These are phyloP conservation scores for Thamnidium elegans DNA, from an alignment of 192 early-diverging fungal genomes.

Conservation along the genomic window DNA sequence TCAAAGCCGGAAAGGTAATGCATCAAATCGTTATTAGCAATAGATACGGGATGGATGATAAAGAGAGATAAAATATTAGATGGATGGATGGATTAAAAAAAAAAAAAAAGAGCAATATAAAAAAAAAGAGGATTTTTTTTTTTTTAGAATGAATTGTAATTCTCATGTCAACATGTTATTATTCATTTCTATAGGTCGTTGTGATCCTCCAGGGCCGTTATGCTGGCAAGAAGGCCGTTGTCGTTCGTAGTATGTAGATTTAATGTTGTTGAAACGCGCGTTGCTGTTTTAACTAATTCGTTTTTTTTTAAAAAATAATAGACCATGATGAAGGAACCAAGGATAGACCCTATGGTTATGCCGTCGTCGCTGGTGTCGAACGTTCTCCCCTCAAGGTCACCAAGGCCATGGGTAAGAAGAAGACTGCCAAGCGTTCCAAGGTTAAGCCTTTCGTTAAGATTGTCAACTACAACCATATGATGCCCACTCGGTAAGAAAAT, in stretches of 20 bases:
- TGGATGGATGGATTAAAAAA: constrained; percentile 34
- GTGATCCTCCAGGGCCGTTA: constrained; percentile 97
- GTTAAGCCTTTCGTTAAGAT: constrained; percentile 99
- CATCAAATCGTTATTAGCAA: not conserved
- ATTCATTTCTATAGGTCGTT: constrained; percentile 69
- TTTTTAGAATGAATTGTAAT: not conserved
- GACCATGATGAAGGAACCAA: constrained; percentile 95
- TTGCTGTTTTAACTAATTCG: no score
- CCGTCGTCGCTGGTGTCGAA: constrained; percentile 97
- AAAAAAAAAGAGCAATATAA: no score
- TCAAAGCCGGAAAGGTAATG: constrained; percentile 57
- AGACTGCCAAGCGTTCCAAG: constrained; percentile 92
- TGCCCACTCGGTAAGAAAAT: constrained; percentile 88
- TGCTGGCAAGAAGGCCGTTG: constrained; percentile 99
- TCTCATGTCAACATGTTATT: not conserved
- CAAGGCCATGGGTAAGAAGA: constrained; percentile 91
- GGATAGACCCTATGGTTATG: constrained; percentile 95
- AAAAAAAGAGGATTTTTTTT: not conserved
- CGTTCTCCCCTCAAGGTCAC: constrained; percentile 97
- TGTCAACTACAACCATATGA: constrained; percentile 99
- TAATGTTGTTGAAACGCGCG: no score
- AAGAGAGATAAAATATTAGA: constrained; percentile 5
- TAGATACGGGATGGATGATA: constrained; percentile 22
- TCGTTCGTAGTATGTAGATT: constrained; percentile 72
- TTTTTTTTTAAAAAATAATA: not conserved